A percentile compares a stretch with the other conserved stretches of the same genome.
Conservation (phyloP, 805 yeast genomes). For the Suhomyces prunicola region DNA sequence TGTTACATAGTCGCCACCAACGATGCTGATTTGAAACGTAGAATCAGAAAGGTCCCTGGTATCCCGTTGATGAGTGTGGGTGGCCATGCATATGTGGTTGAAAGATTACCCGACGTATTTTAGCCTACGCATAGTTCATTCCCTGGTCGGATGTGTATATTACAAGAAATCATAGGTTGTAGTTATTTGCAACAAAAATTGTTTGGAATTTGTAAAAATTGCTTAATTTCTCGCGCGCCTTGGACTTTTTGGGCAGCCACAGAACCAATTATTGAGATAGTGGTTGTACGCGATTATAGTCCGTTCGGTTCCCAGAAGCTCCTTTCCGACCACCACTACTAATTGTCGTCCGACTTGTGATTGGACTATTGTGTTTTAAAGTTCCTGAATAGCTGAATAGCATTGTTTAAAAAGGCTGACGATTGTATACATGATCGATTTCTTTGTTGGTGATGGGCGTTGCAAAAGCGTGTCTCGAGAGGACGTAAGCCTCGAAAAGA, state of each 20-base stretch:
- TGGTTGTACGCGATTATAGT: no score
- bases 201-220: no score
- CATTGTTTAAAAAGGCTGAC: neutral
- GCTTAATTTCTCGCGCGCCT: no score
- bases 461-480: neutral
- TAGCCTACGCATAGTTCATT: conserved; percentile 18
- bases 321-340: neutral
- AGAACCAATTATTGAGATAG: no score
- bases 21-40: conserved; percentile 93
- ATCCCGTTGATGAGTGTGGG: conserved; percentile 97
- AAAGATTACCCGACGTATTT: conserved; percentile 92
- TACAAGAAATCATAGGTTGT: neutral
- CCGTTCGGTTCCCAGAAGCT: neutral
- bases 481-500: neutral
- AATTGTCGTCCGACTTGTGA: neutral
- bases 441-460: neutral
- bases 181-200: no score
- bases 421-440: neutral
- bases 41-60: conserved; percentile 95
- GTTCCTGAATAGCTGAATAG: neutral
- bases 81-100: conserved; percentile 85
- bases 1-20: conserved; percentile 97
- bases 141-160: conserved; percentile 4
- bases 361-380: neutral
- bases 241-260: no score